Evolutionary conservation across 2,329 filamentous ascomycete genomes (phyloP).

Genomic region (Rhexocercosporidium sp.): DNA sequence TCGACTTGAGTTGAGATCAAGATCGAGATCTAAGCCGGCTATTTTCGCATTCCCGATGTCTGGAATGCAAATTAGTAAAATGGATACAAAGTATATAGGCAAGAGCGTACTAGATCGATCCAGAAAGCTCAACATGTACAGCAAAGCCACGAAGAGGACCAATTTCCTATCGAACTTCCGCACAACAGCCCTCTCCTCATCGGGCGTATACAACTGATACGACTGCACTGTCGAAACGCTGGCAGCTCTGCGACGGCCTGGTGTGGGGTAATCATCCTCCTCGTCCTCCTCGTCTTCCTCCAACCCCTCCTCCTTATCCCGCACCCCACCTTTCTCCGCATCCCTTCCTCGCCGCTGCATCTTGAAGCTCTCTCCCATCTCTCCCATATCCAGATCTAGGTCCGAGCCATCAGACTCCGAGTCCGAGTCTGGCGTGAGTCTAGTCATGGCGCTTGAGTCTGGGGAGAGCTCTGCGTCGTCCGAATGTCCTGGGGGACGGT

Average conservation of each 20-base stretch:
- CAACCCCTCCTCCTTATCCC: constrained; percentile 20
- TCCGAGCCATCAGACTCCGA: constrained; percentile 37
- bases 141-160: constrained; percentile 78
- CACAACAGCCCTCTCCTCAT: constrained; percentile 76
- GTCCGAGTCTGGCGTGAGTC: constrained; percentile 38
- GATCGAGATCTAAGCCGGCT: constrained; percentile 66
- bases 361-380: constrained; percentile 32
- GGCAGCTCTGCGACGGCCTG: constrained; percentile 29
- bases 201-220: constrained; percentile 60
- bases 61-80: constrained; percentile 36
- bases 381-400: constrained; percentile 31
- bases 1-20: constrained; percentile 55
- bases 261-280: constrained; percentile 17
- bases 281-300: constrained; percentile 24
- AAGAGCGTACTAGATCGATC: constrained; percentile 82
- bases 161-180: constrained; percentile 78
- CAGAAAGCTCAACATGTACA: constrained; percentile 86
- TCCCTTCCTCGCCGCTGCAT: constrained; percentile 20
- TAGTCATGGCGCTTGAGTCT: constrained; percentile 32
- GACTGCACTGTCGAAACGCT: constrained; percentile 45
- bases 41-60: constrained; percentile 69
- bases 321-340: constrained; percentile 19
- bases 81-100: not conserved
- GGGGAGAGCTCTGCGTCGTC: constrained; percentile 31
- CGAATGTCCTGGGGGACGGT: constrained; percentile 8